Evolutionary conservation across 1,139 yeast species (phyloP).

Genomic region (Geotrichum histeridarum): DNA sequence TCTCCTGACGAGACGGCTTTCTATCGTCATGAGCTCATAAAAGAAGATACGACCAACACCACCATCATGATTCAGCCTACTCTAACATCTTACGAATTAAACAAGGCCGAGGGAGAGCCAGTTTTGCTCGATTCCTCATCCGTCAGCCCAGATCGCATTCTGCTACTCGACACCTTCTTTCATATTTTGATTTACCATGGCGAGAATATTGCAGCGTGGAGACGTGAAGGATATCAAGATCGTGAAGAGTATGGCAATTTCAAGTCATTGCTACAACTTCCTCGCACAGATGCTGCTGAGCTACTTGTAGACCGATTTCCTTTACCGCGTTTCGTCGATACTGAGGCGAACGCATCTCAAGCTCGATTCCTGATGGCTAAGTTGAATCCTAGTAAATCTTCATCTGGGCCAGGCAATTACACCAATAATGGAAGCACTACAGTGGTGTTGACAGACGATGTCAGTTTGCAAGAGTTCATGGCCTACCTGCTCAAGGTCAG

Average conservation of each 20-base stretch:
- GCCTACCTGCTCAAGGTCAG: constrained; percentile 71
- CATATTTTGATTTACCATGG: constrained; percentile 70
- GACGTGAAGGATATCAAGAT: constrained; percentile 62
- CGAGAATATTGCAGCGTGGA: constrained; percentile 62
- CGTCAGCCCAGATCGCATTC: constrained; percentile 54
- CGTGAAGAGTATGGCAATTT: constrained; percentile 60
- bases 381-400: constrained; percentile 57
- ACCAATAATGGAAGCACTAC: constrained; percentile 50
- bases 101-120: constrained; percentile 57
- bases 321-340: constrained; percentile 67
- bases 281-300: constrained; percentile 66
- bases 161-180: constrained; percentile 68
- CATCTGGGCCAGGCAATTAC: constrained; percentile 39
- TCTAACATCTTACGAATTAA: constrained; percentile 56
- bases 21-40: constrained; percentile 61
- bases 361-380: constrained; percentile 73
- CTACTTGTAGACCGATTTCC: constrained; percentile 66
- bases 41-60: constrained; percentile 62
- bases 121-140: constrained; percentile 67
- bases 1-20: constrained; percentile 78
- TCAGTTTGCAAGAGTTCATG: constrained; percentile 86
- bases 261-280: constrained; percentile 55
- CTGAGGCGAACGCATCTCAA: constrained; percentile 74
- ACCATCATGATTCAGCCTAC: constrained; percentile 76
- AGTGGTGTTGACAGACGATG: constrained; percentile 92